Conservation (phyloP, 495 filamentous ascomycete genomes). For the Haplographium delicatum region DNA sequence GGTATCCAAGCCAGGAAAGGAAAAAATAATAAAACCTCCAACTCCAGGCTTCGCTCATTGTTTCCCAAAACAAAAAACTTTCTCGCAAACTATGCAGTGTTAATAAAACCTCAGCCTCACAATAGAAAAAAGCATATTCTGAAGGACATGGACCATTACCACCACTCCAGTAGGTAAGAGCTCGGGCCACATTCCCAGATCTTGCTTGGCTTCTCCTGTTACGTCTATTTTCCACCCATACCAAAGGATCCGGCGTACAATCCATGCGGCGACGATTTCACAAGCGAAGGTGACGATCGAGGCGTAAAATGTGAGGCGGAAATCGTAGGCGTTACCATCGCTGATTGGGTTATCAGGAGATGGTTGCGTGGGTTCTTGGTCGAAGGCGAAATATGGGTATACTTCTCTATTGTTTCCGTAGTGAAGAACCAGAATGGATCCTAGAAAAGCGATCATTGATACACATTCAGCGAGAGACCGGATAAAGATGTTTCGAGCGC, state of each 20-base stretch:
- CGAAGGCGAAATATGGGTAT: constrained; percentile 55
- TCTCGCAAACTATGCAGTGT: constrained; percentile 12
- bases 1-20: constrained; percentile 3
- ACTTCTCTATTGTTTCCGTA: constrained; percentile 57
- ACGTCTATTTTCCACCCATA: constrained; percentile 51
- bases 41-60: not conserved
- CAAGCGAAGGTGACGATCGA: constrained; percentile 57
- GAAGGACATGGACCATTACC: constrained; percentile 58
- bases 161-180: constrained; percentile 55
- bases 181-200: constrained; percentile 56
- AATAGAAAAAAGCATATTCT: constrained; percentile 64
- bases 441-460: constrained; percentile 60
- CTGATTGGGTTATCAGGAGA: constrained; percentile 19
- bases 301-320: constrained; percentile 53
- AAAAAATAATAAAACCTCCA: too few relatives aligned
- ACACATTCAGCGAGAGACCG: constrained; percentile 56
- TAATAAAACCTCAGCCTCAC: constrained; percentile 53
- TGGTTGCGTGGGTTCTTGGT: constrained; percentile 26
- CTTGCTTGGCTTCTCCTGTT: constrained; percentile 52
- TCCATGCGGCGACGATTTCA: constrained; percentile 51
- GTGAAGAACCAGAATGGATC: constrained; percentile 54
- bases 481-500: constrained; percentile 56
- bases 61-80: not conserved
- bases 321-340: constrained; percentile 42
- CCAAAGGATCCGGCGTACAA: constrained; percentile 48